Conservation (phyloP, 2,329 filamentous ascomycete genomes). For the Hymenoscyphus scutula region DNA sequence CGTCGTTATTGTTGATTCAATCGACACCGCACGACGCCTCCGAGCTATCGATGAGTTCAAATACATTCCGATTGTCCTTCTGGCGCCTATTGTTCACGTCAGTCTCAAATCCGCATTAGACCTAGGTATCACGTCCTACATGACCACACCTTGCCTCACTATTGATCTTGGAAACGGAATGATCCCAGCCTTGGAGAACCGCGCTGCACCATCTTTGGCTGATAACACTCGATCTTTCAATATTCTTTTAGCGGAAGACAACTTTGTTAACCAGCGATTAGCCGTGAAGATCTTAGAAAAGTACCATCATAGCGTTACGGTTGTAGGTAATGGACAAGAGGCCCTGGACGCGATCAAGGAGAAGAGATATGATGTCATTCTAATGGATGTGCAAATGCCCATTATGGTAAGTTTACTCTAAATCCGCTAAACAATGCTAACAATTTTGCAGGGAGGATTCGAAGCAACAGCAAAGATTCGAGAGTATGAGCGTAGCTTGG, state of each 20-base stretch:
- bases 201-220: constrained; percentile 84
- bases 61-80: constrained; percentile 91
- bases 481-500: constrained; percentile 83
- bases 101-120: constrained; percentile 92
- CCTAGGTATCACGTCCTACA: constrained; percentile 96
- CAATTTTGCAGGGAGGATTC: constrained; percentile 72
- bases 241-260: constrained; percentile 93
- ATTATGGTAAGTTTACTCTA: constrained; percentile 70
- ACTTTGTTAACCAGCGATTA: constrained; percentile 92
- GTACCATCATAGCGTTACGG: constrained; percentile 88
- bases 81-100: constrained; percentile 86
- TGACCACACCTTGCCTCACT: constrained; percentile 92
- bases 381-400: constrained; percentile 99
- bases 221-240: constrained; percentile 96
- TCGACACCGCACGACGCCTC: constrained; percentile 81
- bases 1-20: constrained; percentile 92
- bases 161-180: constrained; percentile 96
- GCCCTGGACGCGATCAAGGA: constrained; percentile 89
- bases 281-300: constrained; percentile 97
- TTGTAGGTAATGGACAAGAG: constrained; percentile 92
- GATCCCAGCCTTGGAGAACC: constrained; percentile 90
- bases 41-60: constrained; percentile 93
- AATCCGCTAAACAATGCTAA: constrained; percentile 37
- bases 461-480: constrained; percentile 96
- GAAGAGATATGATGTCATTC: constrained; percentile 90